Evolutionary conservation across 1,284 basidiomycete genomes (phyloP).

Genomic region (Meripilus lineatus): DNA sequence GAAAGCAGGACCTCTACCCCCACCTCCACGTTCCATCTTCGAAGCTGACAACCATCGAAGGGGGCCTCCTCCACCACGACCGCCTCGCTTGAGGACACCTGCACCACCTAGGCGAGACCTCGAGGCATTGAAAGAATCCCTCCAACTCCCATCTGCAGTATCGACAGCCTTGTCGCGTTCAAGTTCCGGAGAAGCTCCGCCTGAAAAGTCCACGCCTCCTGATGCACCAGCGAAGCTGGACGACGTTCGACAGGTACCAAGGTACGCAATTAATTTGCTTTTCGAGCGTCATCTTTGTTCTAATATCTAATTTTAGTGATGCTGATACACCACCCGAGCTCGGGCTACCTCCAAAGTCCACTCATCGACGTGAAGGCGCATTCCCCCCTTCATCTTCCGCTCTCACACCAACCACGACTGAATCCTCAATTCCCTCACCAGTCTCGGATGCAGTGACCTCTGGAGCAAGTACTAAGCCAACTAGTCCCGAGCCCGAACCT

Average conservation of each 20-base stretch:
- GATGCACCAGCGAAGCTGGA: too few relatives aligned
- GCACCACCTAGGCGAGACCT: conserved; percentile 35
- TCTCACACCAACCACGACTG: conserved; percentile 21
- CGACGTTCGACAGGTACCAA: too few relatives aligned
- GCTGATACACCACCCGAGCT: too few relatives aligned
- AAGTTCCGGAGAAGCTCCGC: too few relatives aligned
- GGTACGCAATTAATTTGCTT: too few relatives aligned
- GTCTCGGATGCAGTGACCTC: conserved; percentile 1
- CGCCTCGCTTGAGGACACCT: conserved; percentile 57
- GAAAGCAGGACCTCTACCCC: conserved; percentile 66
- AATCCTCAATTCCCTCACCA: not conserved
- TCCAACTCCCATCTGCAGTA: conserved; percentile 54
- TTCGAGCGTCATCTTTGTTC: too few relatives aligned
- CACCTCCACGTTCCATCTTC: conserved; percentile 54
- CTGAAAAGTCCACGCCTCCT: not conserved
- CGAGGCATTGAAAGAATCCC: conserved; percentile 49
- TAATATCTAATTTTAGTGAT: too few relatives aligned
- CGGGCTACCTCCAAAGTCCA: too few relatives aligned
- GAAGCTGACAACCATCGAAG: conserved; percentile 17
- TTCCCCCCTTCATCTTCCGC: conserved; percentile 55
- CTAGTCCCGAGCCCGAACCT: not conserved
- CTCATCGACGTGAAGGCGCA: conserved; percentile 63
- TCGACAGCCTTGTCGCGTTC: conserved; percentile 37
- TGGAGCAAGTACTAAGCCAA: too few relatives aligned
- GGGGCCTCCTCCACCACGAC: conserved; percentile 59